These are phyloP conservation scores for Immersiella caudata DNA, from an alignment of 495 filamentous ascomycete species.

Conservation along the genomic window DNA sequence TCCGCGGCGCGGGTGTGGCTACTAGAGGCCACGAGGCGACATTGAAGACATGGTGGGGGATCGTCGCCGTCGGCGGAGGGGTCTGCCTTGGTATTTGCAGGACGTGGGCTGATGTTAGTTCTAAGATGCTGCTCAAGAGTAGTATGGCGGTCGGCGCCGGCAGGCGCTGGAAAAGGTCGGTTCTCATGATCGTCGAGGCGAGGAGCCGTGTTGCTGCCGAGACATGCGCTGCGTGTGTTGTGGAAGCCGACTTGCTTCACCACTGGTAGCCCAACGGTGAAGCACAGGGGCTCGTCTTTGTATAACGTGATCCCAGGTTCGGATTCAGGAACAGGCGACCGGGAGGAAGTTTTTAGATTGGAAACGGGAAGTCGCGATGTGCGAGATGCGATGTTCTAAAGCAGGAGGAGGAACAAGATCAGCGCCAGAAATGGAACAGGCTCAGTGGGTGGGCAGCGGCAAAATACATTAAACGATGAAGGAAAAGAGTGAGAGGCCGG, in stretches of 20 bases:
- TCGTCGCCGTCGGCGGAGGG: slow-evolving; percentile 39
- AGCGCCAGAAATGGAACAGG: slow-evolving; percentile 19
- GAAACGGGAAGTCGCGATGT: slow-evolving; percentile 8
- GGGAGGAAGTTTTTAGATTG: background rate
- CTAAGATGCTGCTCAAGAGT: slow-evolving; percentile 42
- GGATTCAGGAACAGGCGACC: background rate
- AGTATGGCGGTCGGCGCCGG: slow-evolving; percentile 46
- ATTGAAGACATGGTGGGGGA: slow-evolving; percentile 44
- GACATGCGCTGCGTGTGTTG: slow-evolving; percentile 25
- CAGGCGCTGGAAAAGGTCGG: slow-evolving; percentile 44
- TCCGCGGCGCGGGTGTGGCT: slow-evolving; percentile 43
- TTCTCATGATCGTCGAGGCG: slow-evolving; percentile 31
- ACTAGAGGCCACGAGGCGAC: slow-evolving; percentile 47
- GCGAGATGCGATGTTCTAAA: slow-evolving; percentile 14
- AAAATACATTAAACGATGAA: slow-evolving; percentile 14
- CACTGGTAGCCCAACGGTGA: background rate
- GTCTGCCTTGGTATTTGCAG: slow-evolving; percentile 35
- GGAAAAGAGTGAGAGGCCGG: slow-evolving; percentile 3
- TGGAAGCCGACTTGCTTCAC: background rate
- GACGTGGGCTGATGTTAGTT: slow-evolving; percentile 39
- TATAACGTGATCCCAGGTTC: background rate
- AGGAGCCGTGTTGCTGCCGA: slow-evolving; percentile 9
- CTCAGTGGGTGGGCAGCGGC: slow-evolving; percentile 6
- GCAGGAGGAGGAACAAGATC: slow-evolving; percentile 13
- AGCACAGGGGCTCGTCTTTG: background rate